These are phyloP conservation scores for Claviceps sorghi DNA, from an alignment of 2,329 filamentous ascomycete species.

Conservation along the genomic window DNA sequence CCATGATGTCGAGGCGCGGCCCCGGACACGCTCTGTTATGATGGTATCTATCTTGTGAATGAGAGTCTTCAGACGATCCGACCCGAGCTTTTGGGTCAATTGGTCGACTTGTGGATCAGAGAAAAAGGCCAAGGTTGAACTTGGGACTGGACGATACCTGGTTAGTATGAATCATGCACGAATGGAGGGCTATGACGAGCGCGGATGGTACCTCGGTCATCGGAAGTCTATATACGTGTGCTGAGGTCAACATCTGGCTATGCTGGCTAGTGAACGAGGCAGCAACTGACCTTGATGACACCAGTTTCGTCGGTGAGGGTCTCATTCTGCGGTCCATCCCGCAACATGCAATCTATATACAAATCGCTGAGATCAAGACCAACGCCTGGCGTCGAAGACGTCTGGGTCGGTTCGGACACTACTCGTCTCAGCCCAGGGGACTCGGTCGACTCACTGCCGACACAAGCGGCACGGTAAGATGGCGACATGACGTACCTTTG, in stretches of 20 bases:
- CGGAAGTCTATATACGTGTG: conserved; percentile 1
- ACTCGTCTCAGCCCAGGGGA: neutral
- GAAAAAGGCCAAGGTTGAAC: conserved; percentile 19
- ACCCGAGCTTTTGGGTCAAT: conserved; percentile 10
- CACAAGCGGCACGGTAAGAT: neutral
- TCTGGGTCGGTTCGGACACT: neutral
- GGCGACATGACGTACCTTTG: neutral
- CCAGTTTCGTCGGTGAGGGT: conserved; percentile 1
- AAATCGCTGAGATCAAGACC: neutral
- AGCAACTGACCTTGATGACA: conserved; percentile 2
- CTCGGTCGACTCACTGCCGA: neutral
- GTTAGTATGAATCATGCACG: neutral
- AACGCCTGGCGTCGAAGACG: neutral
- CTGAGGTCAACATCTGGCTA: neutral
- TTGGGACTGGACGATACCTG: conserved; percentile 4
- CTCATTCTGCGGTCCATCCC: neutral
- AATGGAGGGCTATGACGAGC: neutral
- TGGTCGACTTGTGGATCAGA: conserved; percentile 18
- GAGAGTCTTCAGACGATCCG: conserved; percentile 5
- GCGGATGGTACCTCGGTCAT: conserved; percentile 1
- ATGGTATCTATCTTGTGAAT: conserved; percentile 8
- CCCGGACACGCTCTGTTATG: conserved; percentile 2
- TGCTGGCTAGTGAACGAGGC: neutral
- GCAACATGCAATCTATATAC: conserved; percentile 2
- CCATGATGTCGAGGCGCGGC: neutral